phyloP scores from a whole-genome alignment of 2,329 filamentous ascomycete species.

The Cucurbitaria berberidis region DNA sequence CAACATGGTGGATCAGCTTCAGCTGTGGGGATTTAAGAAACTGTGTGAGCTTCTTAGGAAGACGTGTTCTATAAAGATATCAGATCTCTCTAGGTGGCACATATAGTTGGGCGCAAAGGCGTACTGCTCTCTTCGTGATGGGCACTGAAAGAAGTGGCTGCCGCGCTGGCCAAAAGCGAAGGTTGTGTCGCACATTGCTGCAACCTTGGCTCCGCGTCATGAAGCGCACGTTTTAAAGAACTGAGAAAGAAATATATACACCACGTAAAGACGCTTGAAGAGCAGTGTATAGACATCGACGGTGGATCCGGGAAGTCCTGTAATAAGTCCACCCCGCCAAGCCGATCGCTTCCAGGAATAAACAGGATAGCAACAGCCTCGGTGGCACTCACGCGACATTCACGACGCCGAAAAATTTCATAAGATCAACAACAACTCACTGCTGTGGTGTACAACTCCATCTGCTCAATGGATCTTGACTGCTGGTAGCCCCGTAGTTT shows the following conservation, averaged over 20 bases:
- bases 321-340: conserved; percentile 26
- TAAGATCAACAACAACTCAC: not conserved
- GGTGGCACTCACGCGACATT: conserved; percentile 1
- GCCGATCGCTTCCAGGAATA: conserved; percentile 37
- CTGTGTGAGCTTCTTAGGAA: conserved; percentile 34
- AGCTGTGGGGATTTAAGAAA: conserved; percentile 34
- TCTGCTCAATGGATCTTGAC: not conserved
- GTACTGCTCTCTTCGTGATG: conserved; percentile 37
- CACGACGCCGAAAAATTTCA: not conserved
- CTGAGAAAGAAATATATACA: conserved; percentile 3
- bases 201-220: conserved; percentile 6
- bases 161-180: conserved; percentile 46
- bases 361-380: conserved; percentile 33
- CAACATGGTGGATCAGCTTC: conserved; percentile 37
- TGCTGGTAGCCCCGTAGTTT: not conserved
- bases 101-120: not conserved
- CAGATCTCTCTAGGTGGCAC: not conserved
- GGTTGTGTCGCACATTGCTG: conserved; percentile 40
- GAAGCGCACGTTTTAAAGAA: conserved; percentile 4
- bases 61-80: conserved; percentile 24
- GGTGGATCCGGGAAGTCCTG: conserved; percentile 10
- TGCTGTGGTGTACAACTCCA: not conserved
- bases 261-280: conserved; percentile 1
- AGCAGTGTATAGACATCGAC: conserved; percentile 2
- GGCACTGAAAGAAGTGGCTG: conserved; percentile 42